Percentiles rank a stretch among this genome's conserved stretches.
Conservation (phyloP, 345 rosid genomes). For the Eucalyptus polybractea region DNA sequence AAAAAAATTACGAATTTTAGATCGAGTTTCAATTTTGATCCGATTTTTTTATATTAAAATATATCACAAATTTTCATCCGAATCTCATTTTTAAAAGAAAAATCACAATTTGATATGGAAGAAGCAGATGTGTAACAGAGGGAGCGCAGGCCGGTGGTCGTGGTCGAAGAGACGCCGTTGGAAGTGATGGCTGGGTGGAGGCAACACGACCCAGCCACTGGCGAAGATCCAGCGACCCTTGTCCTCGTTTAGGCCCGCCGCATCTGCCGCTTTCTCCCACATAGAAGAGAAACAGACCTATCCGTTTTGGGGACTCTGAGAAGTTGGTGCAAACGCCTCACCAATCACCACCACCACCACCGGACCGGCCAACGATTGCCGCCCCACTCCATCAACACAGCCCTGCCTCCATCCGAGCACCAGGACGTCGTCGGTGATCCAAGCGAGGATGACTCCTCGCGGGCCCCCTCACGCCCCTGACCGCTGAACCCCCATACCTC, state of each 20-base stretch:
- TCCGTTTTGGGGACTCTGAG: background rate
- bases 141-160: too few relatives aligned
- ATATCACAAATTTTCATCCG: too few relatives aligned
- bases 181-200: too few relatives aligned
- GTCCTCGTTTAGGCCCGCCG: background rate
- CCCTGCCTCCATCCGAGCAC: background rate
- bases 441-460: background rate
- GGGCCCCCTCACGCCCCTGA: background rate
- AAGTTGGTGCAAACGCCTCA: background rate
- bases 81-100: too few relatives aligned
- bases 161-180: too few relatives aligned
- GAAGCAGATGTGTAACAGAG: too few relatives aligned
- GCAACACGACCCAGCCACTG: too few relatives aligned
- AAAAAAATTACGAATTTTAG: too few relatives aligned
- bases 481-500: background rate
- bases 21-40: too few relatives aligned
- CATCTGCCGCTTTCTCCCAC: background rate
- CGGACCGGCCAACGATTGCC: background rate
- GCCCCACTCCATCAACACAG: background rate
- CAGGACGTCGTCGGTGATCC: background rate
- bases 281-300: background rate
- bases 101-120: too few relatives aligned
- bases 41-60: too few relatives aligned
- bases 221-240: too few relatives aligned
- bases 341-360: background rate